Percentiles rank a stretch among this genome's conserved stretches.
Conservation (phyloP, 805 yeast genomes). For the Metschnikowia cubensis region DNA sequence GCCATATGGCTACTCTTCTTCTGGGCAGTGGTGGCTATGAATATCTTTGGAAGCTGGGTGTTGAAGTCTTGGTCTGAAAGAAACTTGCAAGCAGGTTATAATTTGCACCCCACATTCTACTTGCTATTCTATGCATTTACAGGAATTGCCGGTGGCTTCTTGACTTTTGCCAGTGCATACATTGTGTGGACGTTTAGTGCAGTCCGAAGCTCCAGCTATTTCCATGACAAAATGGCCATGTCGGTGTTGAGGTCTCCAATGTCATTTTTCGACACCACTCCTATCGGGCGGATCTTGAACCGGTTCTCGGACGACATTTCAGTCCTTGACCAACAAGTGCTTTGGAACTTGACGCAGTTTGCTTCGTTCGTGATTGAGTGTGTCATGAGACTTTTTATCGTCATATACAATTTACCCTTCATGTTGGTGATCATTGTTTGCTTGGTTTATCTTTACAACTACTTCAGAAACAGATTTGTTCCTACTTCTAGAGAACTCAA, state of each 20-base stretch:
- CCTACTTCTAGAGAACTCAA: slow-evolving; percentile 35
- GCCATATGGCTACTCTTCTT: slow-evolving; percentile 19
- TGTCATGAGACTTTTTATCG: slow-evolving; percentile 27
- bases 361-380: slow-evolving; percentile 22
- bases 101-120: slow-evolving; percentile 23
- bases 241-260: slow-evolving; percentile 36
- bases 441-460: slow-evolving; percentile 28
- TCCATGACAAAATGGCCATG: slow-evolving; percentile 36
- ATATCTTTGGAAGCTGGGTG: slow-evolving; percentile 26
- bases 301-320: slow-evolving; percentile 37
- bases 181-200: slow-evolving; percentile 30
- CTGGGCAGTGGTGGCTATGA: slow-evolving; percentile 20
- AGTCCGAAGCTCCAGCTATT: slow-evolving; percentile 28
- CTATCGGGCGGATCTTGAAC: slow-evolving; percentile 37
- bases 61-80: slow-evolving; percentile 37
- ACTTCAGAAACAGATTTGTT: slow-evolving; percentile 28
- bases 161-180: slow-evolving; percentile 25
- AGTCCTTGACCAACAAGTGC: slow-evolving; percentile 29
- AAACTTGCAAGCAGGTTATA: slow-evolving; percentile 23
- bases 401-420: slow-evolving; percentile 29
- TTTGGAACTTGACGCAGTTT: slow-evolving; percentile 29
- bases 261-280: slow-evolving; percentile 42
- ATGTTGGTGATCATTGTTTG: slow-evolving; percentile 27
- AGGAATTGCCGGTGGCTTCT: slow-evolving; percentile 28
- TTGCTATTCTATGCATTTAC: slow-evolving; percentile 24